phyloP scores from a whole-genome alignment of 139 green algal genomes.

The Pseudopediastrum boryanum region DNA sequence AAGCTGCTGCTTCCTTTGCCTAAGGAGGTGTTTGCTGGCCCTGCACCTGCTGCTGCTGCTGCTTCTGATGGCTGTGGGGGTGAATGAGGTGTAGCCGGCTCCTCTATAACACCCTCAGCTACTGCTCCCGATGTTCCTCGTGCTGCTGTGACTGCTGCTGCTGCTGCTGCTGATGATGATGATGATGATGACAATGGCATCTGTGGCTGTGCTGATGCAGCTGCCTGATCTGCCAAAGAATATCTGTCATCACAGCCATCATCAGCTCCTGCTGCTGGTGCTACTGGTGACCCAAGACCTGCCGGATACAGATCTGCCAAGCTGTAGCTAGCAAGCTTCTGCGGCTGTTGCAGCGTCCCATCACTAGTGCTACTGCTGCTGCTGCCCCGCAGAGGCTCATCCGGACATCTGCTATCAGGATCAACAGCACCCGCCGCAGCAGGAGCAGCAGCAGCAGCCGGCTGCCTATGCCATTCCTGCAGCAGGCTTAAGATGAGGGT shows the following conservation, averaged over 20 bases:
- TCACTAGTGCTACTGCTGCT: conserved; percentile 1
- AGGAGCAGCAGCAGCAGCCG: not conserved
- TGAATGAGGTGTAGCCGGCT: too few species aligned
- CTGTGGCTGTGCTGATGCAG: not conserved
- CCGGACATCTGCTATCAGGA: too few species aligned
- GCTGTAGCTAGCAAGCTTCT: not conserved
- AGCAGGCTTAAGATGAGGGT: conserved; percentile 23
- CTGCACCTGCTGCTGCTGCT: conserved; percentile 14
- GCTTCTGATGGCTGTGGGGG: not conserved
- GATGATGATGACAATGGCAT: not conserved
- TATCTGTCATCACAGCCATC: not conserved
- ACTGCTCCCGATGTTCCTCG: not conserved
- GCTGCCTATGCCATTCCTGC: conserved; percentile 10
- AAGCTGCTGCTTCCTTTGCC: not conserved
- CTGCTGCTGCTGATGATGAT: not conserved
- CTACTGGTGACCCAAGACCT: not conserved
- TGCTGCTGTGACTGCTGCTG: not conserved
- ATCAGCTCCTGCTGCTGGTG: not conserved
- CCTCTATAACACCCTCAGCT: not conserved
- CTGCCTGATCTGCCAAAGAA: not conserved
- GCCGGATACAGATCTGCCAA: not conserved
- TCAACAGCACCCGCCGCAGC: too few species aligned
- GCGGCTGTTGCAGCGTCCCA: not conserved
- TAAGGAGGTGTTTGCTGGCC: not conserved
- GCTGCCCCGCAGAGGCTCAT: too few species aligned